These are phyloP conservation scores for Dendrobium chrysotoxum DNA, from an alignment of 106 monocot genomes.

Conservation along the genomic window DNA sequence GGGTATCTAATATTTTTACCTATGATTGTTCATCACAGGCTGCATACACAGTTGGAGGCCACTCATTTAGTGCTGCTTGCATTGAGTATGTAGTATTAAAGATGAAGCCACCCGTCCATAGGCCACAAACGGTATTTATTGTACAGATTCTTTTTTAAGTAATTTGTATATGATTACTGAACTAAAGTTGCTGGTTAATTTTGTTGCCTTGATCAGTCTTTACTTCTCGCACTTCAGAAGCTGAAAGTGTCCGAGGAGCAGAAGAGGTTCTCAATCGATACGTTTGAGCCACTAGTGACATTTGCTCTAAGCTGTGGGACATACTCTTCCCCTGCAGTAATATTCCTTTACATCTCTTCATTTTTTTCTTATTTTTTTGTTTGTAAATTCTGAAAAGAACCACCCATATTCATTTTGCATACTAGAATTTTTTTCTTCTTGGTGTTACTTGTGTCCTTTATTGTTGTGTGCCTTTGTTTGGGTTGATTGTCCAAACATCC, in stretches of 20 bases:
- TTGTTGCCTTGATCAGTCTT: conserved; percentile 24
- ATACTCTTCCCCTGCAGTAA: conserved; percentile 87
- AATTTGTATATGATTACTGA: not conserved
- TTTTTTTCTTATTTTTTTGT: not conserved
- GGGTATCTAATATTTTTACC: not conserved
- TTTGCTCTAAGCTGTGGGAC: conserved; percentile 90
- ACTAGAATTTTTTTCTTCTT: not conserved
- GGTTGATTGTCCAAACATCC: too few relatives aligned
- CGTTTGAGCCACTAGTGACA: conserved; percentile 46
- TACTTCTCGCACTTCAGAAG: conserved; percentile 81
- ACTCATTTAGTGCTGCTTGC: conserved; percentile 75
- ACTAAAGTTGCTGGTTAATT: not conserved
- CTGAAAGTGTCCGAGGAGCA: conserved; percentile 69
- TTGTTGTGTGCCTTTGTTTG: too few relatives aligned
- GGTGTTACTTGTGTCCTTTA: too few relatives aligned
- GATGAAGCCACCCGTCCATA: conserved; percentile 60
- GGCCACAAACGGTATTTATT: conserved; percentile 66
- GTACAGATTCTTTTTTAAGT: not conserved
- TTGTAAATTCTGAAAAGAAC: not conserved
- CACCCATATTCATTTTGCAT: not conserved
- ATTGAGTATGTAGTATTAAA: conserved; percentile 78
- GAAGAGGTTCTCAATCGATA: conserved; percentile 46
- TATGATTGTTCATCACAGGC: conserved; percentile 36
- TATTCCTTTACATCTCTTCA: not conserved
- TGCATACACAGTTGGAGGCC: conserved; percentile 77